phyloP scores from a whole-genome alignment of 139 green algal species.

The Tetradesmus lagerheimii region DNA sequence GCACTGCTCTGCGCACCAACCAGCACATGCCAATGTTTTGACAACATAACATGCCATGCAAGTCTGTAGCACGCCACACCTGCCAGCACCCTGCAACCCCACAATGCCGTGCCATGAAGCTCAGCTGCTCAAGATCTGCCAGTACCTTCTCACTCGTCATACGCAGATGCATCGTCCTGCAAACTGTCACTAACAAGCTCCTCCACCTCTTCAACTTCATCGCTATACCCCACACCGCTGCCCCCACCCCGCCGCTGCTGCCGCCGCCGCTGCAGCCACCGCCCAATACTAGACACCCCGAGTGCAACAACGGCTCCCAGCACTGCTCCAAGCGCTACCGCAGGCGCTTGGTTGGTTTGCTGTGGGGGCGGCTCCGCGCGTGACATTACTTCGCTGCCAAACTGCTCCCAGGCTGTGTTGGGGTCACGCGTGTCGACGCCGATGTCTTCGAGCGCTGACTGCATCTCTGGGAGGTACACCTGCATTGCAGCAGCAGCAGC shows the following conservation, averaged over 20 bases:
- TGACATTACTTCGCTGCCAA: slow-evolving; percentile 8
- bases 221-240: background rate
- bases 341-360: background rate
- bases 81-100: too few species aligned
- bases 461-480: slow-evolving; percentile 27
- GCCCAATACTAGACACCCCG: background rate
- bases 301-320: slow-evolving; percentile 13
- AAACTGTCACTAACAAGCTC: slow-evolving; percentile 15
- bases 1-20: too few species aligned
- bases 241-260: background rate
- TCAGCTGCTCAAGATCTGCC: too few species aligned
- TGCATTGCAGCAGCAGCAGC: background rate
- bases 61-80: too few species aligned
- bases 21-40: too few species aligned
- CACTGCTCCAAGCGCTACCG: background rate
- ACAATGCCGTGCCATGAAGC: too few species aligned
- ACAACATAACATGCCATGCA: too few species aligned
- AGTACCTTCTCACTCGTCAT: background rate
- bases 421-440: background rate
- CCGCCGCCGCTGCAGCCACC: slow-evolving; percentile 28
- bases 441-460: background rate
- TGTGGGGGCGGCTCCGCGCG: background rate
- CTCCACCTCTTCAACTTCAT: background rate
- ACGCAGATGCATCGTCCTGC: slow-evolving; percentile 15
- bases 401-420: slow-evolving; percentile 12